A percentile compares a stretch with the other conserved stretches of the same genome.
phyloP scores from a whole-genome alignment of 192 early-diverging fungal genomes.

The Backusella circina region DNA sequence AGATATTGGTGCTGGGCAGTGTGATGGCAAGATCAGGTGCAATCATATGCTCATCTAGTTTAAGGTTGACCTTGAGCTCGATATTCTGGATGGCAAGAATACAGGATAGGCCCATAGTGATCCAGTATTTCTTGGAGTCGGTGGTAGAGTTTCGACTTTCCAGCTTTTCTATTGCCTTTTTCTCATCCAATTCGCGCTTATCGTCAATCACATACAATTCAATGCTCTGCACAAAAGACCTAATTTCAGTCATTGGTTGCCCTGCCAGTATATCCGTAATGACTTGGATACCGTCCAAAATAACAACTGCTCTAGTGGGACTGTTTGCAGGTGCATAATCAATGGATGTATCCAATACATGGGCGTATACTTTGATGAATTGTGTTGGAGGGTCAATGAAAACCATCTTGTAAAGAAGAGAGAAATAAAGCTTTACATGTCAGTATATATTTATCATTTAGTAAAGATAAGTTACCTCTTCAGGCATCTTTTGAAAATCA shows the following conservation, averaged over 20 bases:
- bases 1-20: conserved; percentile 34
- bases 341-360: conserved; percentile 54
- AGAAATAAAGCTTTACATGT: background rate
- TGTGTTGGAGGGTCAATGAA: conserved; percentile 45
- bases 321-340: conserved; percentile 57
- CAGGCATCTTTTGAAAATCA: conserved; percentile 56
- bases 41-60: conserved; percentile 1
- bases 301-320: conserved; percentile 43
- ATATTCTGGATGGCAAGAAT: conserved; percentile 4
- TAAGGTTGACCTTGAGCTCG: conserved; percentile 16
- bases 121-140: conserved; percentile 26
- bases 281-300: conserved; percentile 62
- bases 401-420: conserved; percentile 28
- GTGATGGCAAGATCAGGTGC: conserved; percentile 1
- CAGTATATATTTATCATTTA: background rate
- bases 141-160: conserved; percentile 1
- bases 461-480: conserved; percentile 25
- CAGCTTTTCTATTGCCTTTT: conserved; percentile 25
- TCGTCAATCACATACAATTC: conserved; percentile 52
- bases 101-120: conserved; percentile 2
- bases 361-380: conserved; percentile 56
- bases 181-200: conserved; percentile 17
- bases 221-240: conserved; percentile 47
- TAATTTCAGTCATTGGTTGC: conserved; percentile 54
- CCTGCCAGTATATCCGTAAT: conserved; percentile 56